Conservation (phyloP, 106 monocot genomes). For the Dendrobium huoshanense region DNA sequence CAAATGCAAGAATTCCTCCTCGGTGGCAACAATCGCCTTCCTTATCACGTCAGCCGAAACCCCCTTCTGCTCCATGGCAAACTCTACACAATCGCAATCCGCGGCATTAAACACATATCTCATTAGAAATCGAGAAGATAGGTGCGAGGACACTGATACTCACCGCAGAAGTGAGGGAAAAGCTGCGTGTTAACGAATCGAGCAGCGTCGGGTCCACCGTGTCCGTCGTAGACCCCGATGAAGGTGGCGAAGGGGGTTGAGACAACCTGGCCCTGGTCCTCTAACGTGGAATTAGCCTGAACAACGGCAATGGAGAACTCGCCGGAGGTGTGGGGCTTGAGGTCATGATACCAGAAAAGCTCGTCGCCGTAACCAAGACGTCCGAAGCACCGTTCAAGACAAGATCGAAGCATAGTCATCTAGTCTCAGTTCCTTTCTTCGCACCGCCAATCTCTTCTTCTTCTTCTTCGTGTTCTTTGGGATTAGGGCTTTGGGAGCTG, state of each 20-base stretch:
- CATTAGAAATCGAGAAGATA: not conserved
- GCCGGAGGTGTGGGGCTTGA: constrained; percentile 34
- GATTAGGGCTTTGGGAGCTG: not conserved
- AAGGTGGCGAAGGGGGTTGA: constrained; percentile 28
- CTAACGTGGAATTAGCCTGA: constrained; percentile 33
- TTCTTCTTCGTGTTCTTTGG: not conserved
- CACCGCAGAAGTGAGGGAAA: constrained; percentile 35
- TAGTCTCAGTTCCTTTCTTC: not conserved
- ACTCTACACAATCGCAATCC: constrained; percentile 16
- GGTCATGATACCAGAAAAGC: constrained; percentile 31
- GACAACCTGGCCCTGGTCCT: constrained; percentile 43
- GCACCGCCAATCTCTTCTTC: not conserved
- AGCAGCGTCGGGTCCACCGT: constrained; percentile 41
- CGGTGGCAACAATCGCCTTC: constrained; percentile 53
- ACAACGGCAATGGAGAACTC: constrained; percentile 47
- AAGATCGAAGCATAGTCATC: constrained; percentile 9
- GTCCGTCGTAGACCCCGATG: constrained; percentile 47
- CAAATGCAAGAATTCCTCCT: constrained; percentile 49
- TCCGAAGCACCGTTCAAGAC: constrained; percentile 2
- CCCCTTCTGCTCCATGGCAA: constrained; percentile 44
- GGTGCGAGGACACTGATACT: not conserved
- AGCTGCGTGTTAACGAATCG: constrained; percentile 38
- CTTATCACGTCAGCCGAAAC: constrained; percentile 49
- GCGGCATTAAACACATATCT: not conserved
- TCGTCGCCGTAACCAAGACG: constrained; percentile 7